Conservation (phyloP, 106 monocot genomes). For the Platanthera zijinensis region DNA sequence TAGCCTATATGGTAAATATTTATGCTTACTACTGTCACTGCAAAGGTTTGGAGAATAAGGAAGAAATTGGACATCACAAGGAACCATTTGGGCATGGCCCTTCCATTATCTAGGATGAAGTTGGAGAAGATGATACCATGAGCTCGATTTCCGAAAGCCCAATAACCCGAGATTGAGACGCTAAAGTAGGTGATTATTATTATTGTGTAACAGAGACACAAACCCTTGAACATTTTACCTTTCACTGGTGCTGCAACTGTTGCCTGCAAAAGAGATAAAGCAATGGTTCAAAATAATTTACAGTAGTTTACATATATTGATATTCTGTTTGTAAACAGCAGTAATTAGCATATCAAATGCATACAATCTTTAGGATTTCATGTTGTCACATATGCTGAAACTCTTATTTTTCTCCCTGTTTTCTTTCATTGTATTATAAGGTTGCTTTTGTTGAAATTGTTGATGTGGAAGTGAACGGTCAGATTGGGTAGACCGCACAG, state of each 20-base stretch:
- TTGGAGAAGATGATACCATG: constrained; percentile 48
- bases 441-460: too few relatives aligned
- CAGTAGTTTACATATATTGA: too few relatives aligned
- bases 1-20: too few relatives aligned
- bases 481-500: too few relatives aligned
- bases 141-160: constrained; percentile 78
- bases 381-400: too few relatives aligned
- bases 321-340: too few relatives aligned
- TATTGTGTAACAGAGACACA: constrained; percentile 67
- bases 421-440: too few relatives aligned
- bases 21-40: constrained; percentile 52
- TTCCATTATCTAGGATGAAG: constrained; percentile 30
- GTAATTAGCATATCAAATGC: too few relatives aligned
- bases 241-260: constrained; percentile 67
- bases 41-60: constrained; percentile 68
- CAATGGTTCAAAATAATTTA: too few relatives aligned
- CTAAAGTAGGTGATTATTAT: constrained; percentile 68
- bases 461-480: too few relatives aligned
- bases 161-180: constrained; percentile 72
- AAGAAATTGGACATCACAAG: constrained; percentile 49
- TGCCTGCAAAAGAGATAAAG: constrained; percentile 25
- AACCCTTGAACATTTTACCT: constrained; percentile 94
- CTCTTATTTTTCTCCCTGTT: too few relatives aligned
- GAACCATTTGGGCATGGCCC: constrained; percentile 57
- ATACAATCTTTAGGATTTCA: too few relatives aligned